Conservation (phyloP, 2,329 filamentous ascomycete genomes). For the Aspergillus calidoustus region DNA sequence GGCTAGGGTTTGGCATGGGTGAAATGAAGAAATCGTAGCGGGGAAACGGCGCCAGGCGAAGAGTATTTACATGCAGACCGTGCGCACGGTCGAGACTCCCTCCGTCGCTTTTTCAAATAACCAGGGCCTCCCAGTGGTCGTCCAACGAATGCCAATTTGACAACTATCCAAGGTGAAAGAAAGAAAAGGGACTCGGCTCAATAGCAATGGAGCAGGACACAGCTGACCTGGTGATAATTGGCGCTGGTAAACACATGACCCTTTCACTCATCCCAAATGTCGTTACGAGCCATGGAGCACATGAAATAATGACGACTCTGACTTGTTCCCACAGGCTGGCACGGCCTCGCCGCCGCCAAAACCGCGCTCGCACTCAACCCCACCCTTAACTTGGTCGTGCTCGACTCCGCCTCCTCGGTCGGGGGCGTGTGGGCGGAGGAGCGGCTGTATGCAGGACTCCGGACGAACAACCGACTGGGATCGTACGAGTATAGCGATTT, state of each 20-base stretch:
- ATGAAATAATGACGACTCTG: too few relatives aligned
- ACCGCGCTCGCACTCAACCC: constrained; percentile 61
- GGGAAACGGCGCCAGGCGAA: too few relatives aligned
- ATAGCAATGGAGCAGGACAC: not conserved
- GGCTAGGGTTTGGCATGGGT: too few relatives aligned
- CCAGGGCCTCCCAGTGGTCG: too few relatives aligned
- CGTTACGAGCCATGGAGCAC: too few relatives aligned
- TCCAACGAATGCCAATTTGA: too few relatives aligned
- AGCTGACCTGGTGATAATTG: not conserved
- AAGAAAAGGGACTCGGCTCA: not conserved
- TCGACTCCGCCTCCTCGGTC: constrained; percentile 53
- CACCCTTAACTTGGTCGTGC: constrained; percentile 53
- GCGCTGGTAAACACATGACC: not conserved
- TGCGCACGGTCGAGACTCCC: not conserved
- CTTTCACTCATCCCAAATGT: too few relatives aligned
- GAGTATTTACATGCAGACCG: not conserved
- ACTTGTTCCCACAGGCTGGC: constrained; percentile 3
- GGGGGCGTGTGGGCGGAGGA: constrained; percentile 23
- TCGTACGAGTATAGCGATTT: constrained; percentile 23
- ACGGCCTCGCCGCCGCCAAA: constrained; percentile 52
- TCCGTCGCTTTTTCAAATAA: too few relatives aligned
- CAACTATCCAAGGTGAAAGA: too few relatives aligned
- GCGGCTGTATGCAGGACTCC: constrained; percentile 17
- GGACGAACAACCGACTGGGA: constrained; percentile 19
- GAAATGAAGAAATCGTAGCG: too few relatives aligned